Base-by-base conservation (phyloP, 176 grass and related monocot genomes). In the Oryza nivara region DNA sequence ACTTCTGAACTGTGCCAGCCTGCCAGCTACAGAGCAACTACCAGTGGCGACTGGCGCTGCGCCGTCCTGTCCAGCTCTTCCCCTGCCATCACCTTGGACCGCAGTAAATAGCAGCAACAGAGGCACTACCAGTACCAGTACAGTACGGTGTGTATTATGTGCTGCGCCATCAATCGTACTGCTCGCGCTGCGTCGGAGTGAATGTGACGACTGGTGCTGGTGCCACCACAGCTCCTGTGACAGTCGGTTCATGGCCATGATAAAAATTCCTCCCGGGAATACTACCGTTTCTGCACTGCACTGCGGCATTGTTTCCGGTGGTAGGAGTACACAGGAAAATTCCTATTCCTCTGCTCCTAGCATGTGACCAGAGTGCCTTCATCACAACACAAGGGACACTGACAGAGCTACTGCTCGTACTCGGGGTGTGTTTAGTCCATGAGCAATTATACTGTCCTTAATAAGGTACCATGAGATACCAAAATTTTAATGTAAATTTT, bases 181-280 rank as follows among this genome's bases (percentile, higher is more conserved):
- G 58, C 58, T 22, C 51, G 51, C 19, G 15, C 51, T 54, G 51
- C 51, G 11, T 63, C 58, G 58, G 58, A 63, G 58, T 63, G 58
- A 58, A 58, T 58, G 52, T 2, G 52, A 23, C n/a, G 58, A 63
- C n/a, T 63, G 58, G 58, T 63, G 58, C 54, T 58, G 17, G 54
- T 58, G 54, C 54, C 16, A 56, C 16, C 16, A 17, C 51, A 54
- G 51, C 51, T 54, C 51, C 19, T 23, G 79, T 22, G 20, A 20
- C 30, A 52, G 65, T 7, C 16, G 66, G 22, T 30, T 64, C 45
- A 46, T 46, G 19, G 17, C 17, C 79, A 52, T 46, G 56, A 61
- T 22, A 61, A 61, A 68, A 81, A 81, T 81, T 82, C 49, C 68
- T 60, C 44, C 32, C 79, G 11, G 65, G 25, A 68, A 54, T 56